Evolutionary conservation across 2,329 filamentous ascomycete species (phyloP), one percentile per base, ranked within the genome.

Genomic region (Exophiala xenobiotica): DNA sequence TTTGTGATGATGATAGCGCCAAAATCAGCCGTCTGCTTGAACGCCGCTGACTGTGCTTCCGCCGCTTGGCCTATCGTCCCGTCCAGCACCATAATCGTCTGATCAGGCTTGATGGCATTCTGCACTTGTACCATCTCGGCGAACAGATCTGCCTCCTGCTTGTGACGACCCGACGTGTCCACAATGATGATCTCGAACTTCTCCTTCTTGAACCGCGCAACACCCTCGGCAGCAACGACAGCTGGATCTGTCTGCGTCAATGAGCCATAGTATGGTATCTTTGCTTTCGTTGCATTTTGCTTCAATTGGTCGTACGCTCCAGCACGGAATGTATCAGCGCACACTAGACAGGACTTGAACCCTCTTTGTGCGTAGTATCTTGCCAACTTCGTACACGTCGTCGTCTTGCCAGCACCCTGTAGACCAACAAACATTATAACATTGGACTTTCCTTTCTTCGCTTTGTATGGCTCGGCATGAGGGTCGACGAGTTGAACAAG

Each of bases 341-440:
- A 99, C 26, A 99, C 93, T 49, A 99, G 76, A 61, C 92, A 96
- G 6, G 90, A 82, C 70, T 89, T 90, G 79, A 97, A 95, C 0
- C 93, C 93, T 57, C 93, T 79, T 7, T 88, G 90, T 70, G 95
- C 88, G 72, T 99, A 99, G 78, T 95, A 92, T 52, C 91, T 78
- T 14, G 93, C 93, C 58, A 99, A 78, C 74, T 99, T 99, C 33
- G 93, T 99, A 79, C 93, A 97, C 9, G 92, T 95, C 1, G 93
- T 99, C 19, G 93, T 99, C 74, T 99, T 99, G 70, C 93, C 93
- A 4, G 92, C 90, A 77, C 93, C 93, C 72, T 99, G 93, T 42
- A 99, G 79, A 74, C 93, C 93, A 57, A 99, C 93, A 69, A 99
- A 97, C 93, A 99, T 99, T 72, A 99, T 96, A 67, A 99, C 88